Evolutionary conservation across 2,329 filamentous ascomycete species (phyloP), one percentile per base, ranked within the genome.

Genomic region (Neofusicoccum sp.): DNA sequence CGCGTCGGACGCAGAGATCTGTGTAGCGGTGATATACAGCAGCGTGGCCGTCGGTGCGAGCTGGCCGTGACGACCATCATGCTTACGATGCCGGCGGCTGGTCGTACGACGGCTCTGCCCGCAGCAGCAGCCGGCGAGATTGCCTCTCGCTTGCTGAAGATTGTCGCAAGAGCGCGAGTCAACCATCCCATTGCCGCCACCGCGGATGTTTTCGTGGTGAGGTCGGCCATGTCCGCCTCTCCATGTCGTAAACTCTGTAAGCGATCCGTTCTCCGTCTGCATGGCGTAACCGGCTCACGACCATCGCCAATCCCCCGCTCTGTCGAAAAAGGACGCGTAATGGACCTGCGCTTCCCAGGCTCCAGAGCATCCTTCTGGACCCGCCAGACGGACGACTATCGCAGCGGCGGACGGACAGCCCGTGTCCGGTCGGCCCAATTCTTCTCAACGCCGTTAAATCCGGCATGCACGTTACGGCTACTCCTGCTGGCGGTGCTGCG

Each of bases 141-240:
- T 45, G 43, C 33, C 24, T 33, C 38, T 44, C 28, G 45, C 57
- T 20, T 51, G 36, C 45, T 60, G 45, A 51, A 60, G 45, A 51
- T 34, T 48, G 44, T 24, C 20, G 33, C 57, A 40, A 16, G 43
- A 8, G n/a, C 43, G 33, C 41, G 53, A 57, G 38, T 44, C 53
- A 48, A 43, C n/a, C 4, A 24, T 24, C 8, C 40, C 40, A 43
- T n/a, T 48, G n/a, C 20, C 14, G 49, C 24, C 6, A 26, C 36
- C 26, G 16, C 31, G 11, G 9, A 28, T 43, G 38, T 56, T 56
- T 56, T 56, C 51, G 51, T 43, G 36, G 38, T 56, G 51, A 56
- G 43, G 51, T 56, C 49, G 49, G 31, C n/a, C 38, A 40, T n/a
- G 9, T 11, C 12, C 9, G n/a, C 12, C 11, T 47, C 9, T 14